Base-by-base conservation (phyloP, 2,329 filamentous ascomycete genomes). In the Macrophomina pseudophaseolina region DNA sequence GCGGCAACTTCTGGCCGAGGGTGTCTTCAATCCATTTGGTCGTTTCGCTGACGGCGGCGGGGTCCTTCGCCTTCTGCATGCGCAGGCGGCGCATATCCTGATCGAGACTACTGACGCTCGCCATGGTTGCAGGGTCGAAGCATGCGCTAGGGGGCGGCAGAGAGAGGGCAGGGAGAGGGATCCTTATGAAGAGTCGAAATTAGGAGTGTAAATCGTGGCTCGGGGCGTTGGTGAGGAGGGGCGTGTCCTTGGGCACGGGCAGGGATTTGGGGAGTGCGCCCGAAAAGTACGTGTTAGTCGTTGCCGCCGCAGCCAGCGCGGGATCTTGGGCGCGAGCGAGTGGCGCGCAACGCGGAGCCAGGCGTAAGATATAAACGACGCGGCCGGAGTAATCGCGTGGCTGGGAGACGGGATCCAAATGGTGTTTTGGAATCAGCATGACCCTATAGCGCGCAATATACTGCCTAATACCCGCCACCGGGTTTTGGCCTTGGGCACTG, bases 81-180 rank as follows among this genome's bases (percentile, higher is more conserved):
- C 95, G 94, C 86, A 98, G 80, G 78, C 90, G 93, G 85, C 92
- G 92, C 88, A 99, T 86, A 83, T 99, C 95, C 80, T 94, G 94
- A 81, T 98, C 95, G 68, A 99, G 84, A 70, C 93, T 97, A 70
- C 92, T 87, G 38, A 98, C 94, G 46, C 94, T 97, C 72, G 94
- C 94, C 94, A 98, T 98, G 71, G 68, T 67, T 68, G 69, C 46
- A 54, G 6, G 28, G 6, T 30, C 18, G 58, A 60, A 11, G 42
- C 44, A 62, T 38, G 44, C 58, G 11, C 42, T 35, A 16, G 5
- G 44, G 44, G 38, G 44, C 30, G 8, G 33, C 14, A 33, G 42
- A 18, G 30, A 35, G 23, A 35, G 33, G 23, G 46, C 16, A 59
- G 51, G 69, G 71, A 67, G 38, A 62, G 77, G 68, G 66, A 40